A percentile compares a stretch with the other conserved stretches of the same genome.
Evolutionary conservation across 495 filamentous ascomycete species (phyloP).

Genomic region (Symbiotaphrina buchneri): DNA sequence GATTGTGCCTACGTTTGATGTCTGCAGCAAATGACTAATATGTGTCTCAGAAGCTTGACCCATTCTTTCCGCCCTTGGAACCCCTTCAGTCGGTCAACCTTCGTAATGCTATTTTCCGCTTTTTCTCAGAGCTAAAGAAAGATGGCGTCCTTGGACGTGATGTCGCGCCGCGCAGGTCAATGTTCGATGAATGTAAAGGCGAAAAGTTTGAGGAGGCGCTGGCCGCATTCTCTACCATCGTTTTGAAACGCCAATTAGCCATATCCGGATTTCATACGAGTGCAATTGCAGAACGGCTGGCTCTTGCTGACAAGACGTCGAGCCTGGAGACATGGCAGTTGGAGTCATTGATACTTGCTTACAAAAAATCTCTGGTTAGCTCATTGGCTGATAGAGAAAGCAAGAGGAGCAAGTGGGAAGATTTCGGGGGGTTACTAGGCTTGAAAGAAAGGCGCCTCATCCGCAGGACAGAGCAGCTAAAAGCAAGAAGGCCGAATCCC

Average conservation of each 20-base stretch:
- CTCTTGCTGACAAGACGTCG: constrained; percentile 35
- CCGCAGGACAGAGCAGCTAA: constrained; percentile 20
- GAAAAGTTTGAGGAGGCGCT: constrained; percentile 64
- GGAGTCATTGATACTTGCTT: constrained; percentile 44
- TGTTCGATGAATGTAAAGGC: constrained; percentile 81
- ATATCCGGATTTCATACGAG: neutral
- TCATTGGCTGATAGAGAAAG: constrained; percentile 30
- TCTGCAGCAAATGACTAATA: neutral
- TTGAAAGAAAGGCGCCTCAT: constrained; percentile 18
- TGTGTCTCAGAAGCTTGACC: constrained; percentile 45
- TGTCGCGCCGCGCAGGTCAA: constrained; percentile 58
- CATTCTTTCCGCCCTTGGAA: constrained; percentile 74
- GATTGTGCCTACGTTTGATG: constrained; percentile 2
- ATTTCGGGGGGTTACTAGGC: constrained; percentile 36
- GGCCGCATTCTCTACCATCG: constrained; percentile 53
- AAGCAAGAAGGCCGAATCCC: constrained; percentile 3
- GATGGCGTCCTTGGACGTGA: constrained; percentile 62
- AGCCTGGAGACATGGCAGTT: constrained; percentile 34
- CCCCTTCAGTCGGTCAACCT: constrained; percentile 76
- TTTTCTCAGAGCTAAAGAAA: constrained; percentile 63
- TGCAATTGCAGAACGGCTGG: constrained; percentile 23
- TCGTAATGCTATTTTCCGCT: constrained; percentile 60
- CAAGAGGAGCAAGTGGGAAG: constrained; percentile 21
- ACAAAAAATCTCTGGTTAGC: constrained; percentile 37
- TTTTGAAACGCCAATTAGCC: constrained; percentile 36